A percentile compares a stretch with the other conserved stretches of the same genome.
These are phyloP conservation scores for Cryptosporidium tyzzeri DNA, from an alignment of 169 alveolate genomes.

Conservation along the genomic window DNA sequence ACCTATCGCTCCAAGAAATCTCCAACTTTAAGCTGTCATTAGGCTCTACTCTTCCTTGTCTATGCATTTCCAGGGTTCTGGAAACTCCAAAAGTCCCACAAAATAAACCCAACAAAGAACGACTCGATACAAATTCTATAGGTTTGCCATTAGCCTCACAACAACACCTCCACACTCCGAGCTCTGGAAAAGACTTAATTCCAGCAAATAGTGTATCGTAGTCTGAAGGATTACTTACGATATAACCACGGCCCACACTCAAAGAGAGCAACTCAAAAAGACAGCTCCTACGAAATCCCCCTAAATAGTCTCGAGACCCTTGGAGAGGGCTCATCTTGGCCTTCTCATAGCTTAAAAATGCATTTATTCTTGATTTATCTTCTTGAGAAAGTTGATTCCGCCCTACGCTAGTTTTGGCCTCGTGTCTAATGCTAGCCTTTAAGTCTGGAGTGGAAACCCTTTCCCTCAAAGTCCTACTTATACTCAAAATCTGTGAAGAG, in stretches of 20 bases:
- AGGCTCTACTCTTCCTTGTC: background rate
- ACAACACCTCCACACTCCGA: conserved; percentile 42
- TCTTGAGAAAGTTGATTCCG: background rate
- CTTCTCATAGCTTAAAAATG: background rate
- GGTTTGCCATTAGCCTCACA: conserved; percentile 72
- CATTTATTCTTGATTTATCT: background rate
- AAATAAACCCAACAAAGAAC: conserved; percentile 40
- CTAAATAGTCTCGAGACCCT: background rate
- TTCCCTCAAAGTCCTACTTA: background rate
- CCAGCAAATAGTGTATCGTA: conserved; percentile 23
- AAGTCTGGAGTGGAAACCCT: conserved; percentile 3
- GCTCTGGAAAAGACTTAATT: conserved; percentile 7
- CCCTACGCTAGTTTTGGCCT: conserved; percentile 3
- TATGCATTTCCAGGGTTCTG: conserved; percentile 43
- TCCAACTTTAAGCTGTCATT: background rate
- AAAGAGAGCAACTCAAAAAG: conserved; percentile 20
- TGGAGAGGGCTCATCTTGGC: background rate
- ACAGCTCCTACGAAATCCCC: conserved; percentile 21
- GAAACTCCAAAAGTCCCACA: conserved; percentile 72
- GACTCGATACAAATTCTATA: conserved; percentile 14
- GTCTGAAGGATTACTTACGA: conserved; percentile 33
- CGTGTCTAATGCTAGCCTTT: background rate
- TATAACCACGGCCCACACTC: background rate
- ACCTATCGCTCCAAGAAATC: conserved; percentile 63
- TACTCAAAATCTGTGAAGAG: background rate